phyloP scores from a whole-genome alignment of 2,329 filamentous ascomycete species.

The Clonostachys rhizophaga region DNA sequence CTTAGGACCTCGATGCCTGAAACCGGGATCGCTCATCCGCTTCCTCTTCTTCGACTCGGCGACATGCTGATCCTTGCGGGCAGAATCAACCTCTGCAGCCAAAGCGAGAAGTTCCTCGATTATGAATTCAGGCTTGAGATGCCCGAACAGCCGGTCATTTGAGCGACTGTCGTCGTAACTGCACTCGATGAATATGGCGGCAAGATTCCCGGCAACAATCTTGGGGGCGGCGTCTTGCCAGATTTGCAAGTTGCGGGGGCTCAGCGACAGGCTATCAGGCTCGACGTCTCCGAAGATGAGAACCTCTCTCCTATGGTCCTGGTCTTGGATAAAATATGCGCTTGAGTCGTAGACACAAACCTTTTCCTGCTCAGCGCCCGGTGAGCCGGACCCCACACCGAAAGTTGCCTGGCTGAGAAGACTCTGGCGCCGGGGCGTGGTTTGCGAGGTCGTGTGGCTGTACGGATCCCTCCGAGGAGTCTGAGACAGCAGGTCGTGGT shows the following conservation, averaged over 20 bases:
- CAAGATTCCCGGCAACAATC: conserved; percentile 66
- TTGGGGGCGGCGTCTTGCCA: conserved; percentile 90
- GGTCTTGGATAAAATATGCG: conserved; percentile 86
- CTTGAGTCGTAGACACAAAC: conserved; percentile 80
- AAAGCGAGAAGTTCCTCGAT: conserved; percentile 72
- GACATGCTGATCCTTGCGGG: conserved; percentile 24
- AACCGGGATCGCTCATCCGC: conserved; percentile 1
- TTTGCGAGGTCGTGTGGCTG: not conserved
- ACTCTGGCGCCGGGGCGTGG: conserved; percentile 12
- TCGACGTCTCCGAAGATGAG: conserved; percentile 96
- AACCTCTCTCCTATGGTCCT: conserved; percentile 66
- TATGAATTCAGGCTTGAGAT: conserved; percentile 79
- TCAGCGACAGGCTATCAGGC: conserved; percentile 78
- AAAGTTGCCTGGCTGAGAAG: conserved; percentile 21
- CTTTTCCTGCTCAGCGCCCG: conserved; percentile 31
- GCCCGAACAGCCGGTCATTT: conserved; percentile 78
- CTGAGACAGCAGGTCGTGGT: not conserved
- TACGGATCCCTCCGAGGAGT: not conserved
- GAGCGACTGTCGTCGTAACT: conserved; percentile 81
- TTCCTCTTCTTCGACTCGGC: conserved; percentile 7
- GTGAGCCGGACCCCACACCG: not conserved
- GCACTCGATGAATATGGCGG: conserved; percentile 91
- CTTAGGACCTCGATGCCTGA: not conserved
- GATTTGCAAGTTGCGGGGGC: conserved; percentile 73
- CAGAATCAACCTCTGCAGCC: conserved; percentile 63